phyloP scores from a whole-genome alignment of 768 basidiomycete genomes.

The Phaffia australis region DNA sequence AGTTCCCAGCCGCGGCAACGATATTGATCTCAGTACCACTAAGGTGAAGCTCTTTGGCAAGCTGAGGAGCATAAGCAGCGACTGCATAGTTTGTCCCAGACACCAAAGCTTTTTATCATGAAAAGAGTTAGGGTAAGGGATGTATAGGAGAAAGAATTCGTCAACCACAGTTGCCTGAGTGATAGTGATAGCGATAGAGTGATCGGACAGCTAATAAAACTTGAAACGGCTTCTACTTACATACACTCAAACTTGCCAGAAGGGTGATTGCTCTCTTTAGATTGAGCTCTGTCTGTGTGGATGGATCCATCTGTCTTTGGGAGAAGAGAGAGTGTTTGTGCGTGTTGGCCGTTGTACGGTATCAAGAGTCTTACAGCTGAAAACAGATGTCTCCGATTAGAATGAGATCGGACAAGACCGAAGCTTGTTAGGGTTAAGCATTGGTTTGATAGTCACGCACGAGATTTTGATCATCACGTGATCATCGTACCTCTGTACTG shows the following conservation, averaged over 20 bases:
- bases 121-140: no score
- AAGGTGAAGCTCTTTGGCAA: constrained; percentile 62
- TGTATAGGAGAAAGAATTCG: not conserved
- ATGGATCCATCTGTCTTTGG: no score
- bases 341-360: no score
- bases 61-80: constrained; percentile 73
- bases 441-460: no score
- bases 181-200: not conserved
- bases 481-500: no score
- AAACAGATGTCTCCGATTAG: no score
- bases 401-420: no score
- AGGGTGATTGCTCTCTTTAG: not conserved
- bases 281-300: not conserved
- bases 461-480: no score
- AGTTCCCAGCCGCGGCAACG: constrained; percentile 21
- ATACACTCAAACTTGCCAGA: not conserved
- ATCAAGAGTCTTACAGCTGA: no score
- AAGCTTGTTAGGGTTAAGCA: no score
- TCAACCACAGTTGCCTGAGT: not conserved
- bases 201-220: not conserved
- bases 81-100: constrained; percentile 65
- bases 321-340: no score
- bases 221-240: constrained; percentile 30
- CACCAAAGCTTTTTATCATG: constrained; percentile 40
- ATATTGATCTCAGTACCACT: constrained; percentile 67